Evolutionary conservation across 306 rosid genomes (phyloP).

Genomic region (Vigna unguiculata): DNA sequence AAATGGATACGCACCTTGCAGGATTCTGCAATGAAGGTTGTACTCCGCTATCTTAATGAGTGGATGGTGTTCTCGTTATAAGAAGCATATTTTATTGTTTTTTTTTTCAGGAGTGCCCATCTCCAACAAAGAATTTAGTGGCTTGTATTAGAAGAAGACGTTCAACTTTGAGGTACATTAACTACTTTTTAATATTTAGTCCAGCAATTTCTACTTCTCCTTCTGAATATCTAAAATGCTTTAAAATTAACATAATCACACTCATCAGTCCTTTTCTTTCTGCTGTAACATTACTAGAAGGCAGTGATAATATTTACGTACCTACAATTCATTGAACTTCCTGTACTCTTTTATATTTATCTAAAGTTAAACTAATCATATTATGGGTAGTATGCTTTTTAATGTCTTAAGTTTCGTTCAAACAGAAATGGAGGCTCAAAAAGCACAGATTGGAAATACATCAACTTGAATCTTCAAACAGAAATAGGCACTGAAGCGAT

Average conservation of each 20-base stretch:
- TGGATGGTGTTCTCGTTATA: slow-evolving; percentile 35
- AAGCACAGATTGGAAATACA: slow-evolving; percentile 51
- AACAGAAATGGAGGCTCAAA: slow-evolving; percentile 69
- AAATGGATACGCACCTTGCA: slow-evolving; percentile 82
- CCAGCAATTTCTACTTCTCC: not conserved
- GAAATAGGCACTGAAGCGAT: slow-evolving; percentile 61
- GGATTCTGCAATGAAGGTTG: slow-evolving; percentile 80
- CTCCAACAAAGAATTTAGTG: slow-evolving; percentile 52
- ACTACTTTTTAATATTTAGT: slow-evolving; percentile 3
- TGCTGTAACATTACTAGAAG: not conserved
- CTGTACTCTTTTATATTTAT: not conserved
- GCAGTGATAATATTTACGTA: slow-evolving; percentile 8
- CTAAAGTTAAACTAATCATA: not conserved
- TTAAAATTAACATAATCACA: slow-evolving; percentile 6
- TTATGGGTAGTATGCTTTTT: not conserved
- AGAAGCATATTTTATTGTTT: slow-evolving; percentile 39
- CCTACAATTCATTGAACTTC: not conserved
- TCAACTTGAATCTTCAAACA: slow-evolving; percentile 61
- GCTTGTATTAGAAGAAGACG: slow-evolving; percentile 52
- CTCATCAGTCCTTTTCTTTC: not conserved
- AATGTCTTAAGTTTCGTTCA: slow-evolving; percentile 26
- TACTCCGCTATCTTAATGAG: slow-evolving; percentile 21
- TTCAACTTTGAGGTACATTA: slow-evolving; percentile 64
- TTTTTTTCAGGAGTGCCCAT: slow-evolving; percentile 63
- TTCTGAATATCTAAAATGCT: slow-evolving; percentile 26